These are phyloP conservation scores for Fusarium subglutinans DNA, from an alignment of 2,329 filamentous ascomycete genomes.

Conservation along the genomic window DNA sequence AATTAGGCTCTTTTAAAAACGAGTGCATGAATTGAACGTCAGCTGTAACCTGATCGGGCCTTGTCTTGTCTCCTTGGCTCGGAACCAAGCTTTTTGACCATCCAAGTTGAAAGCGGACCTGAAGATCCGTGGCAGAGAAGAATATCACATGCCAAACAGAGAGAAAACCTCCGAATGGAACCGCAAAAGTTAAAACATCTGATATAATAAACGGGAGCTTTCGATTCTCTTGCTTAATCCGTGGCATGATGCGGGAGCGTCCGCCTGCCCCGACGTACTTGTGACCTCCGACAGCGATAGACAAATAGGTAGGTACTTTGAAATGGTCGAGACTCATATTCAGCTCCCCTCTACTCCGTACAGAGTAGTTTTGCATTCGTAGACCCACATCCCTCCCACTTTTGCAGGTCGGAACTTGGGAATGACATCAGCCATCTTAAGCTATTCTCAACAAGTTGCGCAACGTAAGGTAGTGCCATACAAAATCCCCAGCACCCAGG, in stretches of 20 bases:
- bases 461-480: constrained; percentile 22
- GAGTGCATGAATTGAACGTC: background rate
- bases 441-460: constrained; percentile 32
- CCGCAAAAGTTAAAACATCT: background rate
- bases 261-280: constrained; percentile 16
- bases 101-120: constrained; percentile 26
- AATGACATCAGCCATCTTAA: constrained; percentile 43
- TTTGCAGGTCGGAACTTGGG: constrained; percentile 22
- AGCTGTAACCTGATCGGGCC: constrained; percentile 17
- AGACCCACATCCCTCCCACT: constrained; percentile 23
- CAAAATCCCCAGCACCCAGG: constrained; percentile 3
- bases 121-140: constrained; percentile 26
- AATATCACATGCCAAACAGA: background rate
- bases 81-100: constrained; percentile 18
- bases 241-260: constrained; percentile 16
- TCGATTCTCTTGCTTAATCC: background rate
- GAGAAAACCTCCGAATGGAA: background rate
- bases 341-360: constrained; percentile 1
- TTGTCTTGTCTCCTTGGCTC: background rate
- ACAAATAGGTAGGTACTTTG: constrained; percentile 1
- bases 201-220: background rate
- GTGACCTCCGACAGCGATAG: constrained; percentile 9
- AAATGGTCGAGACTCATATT: background rate
- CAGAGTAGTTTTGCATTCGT: constrained; percentile 1
- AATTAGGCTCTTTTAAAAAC: background rate